These are phyloP conservation scores for Telfairia occidentalis DNA, from an alignment of 331 rosid species.

Conservation along the genomic window DNA sequence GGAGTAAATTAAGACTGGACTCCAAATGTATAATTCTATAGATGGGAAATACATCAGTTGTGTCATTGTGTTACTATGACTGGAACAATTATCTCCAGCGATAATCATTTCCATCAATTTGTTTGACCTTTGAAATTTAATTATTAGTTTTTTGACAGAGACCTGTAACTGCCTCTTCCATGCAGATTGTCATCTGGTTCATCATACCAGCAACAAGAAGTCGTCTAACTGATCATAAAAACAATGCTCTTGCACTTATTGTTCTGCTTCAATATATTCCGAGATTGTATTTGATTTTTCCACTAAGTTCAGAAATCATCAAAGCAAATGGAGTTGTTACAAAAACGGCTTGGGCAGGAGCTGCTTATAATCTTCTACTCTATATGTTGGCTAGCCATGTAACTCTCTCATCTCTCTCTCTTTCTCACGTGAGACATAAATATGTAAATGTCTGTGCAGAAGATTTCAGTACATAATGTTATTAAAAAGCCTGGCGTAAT, in stretches of 20 bases:
- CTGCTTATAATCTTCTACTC: constrained; percentile 85
- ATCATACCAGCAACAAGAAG: constrained; percentile 79
- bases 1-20: background rate
- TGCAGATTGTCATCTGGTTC: constrained; percentile 93
- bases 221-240: constrained; percentile 52
- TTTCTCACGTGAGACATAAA: background rate
- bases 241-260: constrained; percentile 92
- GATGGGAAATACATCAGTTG: background rate
- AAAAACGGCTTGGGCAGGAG: constrained; percentile 99
- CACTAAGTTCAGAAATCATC: constrained; percentile 71
- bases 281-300: constrained; percentile 89
- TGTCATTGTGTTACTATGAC: background rate
- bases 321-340: constrained; percentile 97
- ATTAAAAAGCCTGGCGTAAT: background rate
- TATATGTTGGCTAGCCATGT: constrained; percentile 99
- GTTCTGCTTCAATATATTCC: constrained; percentile 93
- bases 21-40: background rate
- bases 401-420: constrained; percentile 23
- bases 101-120: background rate
- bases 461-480: background rate
- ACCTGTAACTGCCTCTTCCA: constrained; percentile 19
- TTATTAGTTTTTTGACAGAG: constrained; percentile 12
- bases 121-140: background rate
- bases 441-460: background rate
- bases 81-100: background rate